Base-by-base conservation (phyloP, 208 protist species). In the Giardia muris region DNA sequence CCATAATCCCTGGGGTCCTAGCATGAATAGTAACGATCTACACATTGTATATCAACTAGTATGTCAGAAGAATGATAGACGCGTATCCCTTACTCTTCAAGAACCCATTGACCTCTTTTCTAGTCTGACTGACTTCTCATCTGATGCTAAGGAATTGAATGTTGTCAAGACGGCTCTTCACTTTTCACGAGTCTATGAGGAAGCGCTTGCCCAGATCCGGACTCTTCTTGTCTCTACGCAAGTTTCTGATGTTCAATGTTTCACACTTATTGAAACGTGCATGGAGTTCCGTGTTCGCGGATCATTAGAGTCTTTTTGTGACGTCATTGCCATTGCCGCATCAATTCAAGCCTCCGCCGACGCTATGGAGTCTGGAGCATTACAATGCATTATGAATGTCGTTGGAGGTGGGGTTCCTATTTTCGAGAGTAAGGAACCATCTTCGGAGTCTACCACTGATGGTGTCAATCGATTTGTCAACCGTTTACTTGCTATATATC, bases 61-160 rank as follows among this genome's bases (percentile, higher is more conserved):
- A 76, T 76, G 57, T 30, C 10, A 76, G 57, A 76, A 76, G 57
- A 39, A 76, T 76, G 57, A 76, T 76, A 76, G 57, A 76, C 57
- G 30, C 30, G 19, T 76, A 10, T 76, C 57, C 57, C 30, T 76
- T 30, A 39, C 57, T 30, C 30, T 39, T 76, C 19, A 76, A 76
- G 57, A 76, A 10, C 10, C 10, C 19, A 76, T 76, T 76, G 57
- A 76, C 30, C 57, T 76, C 30, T 10, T 30, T 30, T 10, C 30
- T 30, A 76, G 57, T 76, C 57, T 76, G 57, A 76, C 57, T 39
- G 57, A 76, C 30, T 30, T 10, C 30, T 39, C 10, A 10, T 39
- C 10, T 30, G 57, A 10, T 10, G 19, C 19, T 30, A 76, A 76
- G 57, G 19, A 76, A 76, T 10, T 76, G 30, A 30, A 76, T 76